These are phyloP conservation scores for Sutorius australiensis DNA, from an alignment of 768 basidiomycete species.

Conservation along the genomic window DNA sequence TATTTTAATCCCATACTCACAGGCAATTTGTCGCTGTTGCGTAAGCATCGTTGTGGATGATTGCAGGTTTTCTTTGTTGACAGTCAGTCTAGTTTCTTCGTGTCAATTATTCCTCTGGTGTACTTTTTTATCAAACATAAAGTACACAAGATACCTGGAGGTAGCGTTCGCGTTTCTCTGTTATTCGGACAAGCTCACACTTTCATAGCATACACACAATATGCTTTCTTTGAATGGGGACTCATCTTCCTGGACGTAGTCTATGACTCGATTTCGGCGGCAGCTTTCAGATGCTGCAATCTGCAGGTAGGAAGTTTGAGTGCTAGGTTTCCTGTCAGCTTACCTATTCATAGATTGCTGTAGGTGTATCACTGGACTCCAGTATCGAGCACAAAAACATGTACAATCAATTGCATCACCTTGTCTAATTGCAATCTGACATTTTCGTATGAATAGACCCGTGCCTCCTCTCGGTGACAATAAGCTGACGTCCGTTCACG, in stretches of 20 bases:
- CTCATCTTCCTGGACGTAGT: slow-evolving; percentile 70
- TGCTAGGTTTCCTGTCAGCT: neutral
- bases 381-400: slow-evolving; percentile 32
- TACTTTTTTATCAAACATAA: slow-evolving; percentile 89
- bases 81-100: slow-evolving; percentile 56
- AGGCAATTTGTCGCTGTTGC: slow-evolving; percentile 52
- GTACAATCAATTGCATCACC: slow-evolving; percentile 44
- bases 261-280: slow-evolving; percentile 64
- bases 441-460: slow-evolving; percentile 19
- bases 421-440: slow-evolving; percentile 30
- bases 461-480: slow-evolving; percentile 2
- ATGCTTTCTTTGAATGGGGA: slow-evolving; percentile 86
- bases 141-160: slow-evolving; percentile 72
- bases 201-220: slow-evolving; percentile 72
- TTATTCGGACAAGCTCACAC: neutral
- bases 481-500: slow-evolving; percentile 2
- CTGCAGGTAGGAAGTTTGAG: slow-evolving; percentile 43
- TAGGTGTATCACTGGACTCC: slow-evolving; percentile 28
- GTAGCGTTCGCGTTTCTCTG: slow-evolving; percentile 36
- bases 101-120: slow-evolving; percentile 63
- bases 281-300: slow-evolving; percentile 53
- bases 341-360: slow-evolving; percentile 14
- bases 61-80: slow-evolving; percentile 1
- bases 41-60: slow-evolving; percentile 28
- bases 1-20: neutral